Conservation (phyloP, 176 grass and related monocot species). For the Cenchrus purpureus region DNA sequence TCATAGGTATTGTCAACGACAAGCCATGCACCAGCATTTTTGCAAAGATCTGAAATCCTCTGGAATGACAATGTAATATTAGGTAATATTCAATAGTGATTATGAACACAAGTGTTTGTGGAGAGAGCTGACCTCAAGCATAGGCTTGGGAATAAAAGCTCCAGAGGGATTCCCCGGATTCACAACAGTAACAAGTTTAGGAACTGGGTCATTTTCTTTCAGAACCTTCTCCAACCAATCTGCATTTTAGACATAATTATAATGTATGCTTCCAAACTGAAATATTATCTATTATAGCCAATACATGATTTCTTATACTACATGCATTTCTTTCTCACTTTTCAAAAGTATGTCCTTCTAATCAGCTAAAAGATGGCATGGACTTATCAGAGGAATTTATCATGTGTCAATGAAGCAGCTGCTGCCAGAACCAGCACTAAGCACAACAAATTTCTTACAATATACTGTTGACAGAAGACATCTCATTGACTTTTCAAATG, state of each 20-base stretch:
- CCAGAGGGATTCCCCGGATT: constrained; percentile 97
- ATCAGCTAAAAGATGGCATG: background rate
- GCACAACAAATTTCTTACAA: constrained; percentile 14
- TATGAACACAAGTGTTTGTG: background rate
- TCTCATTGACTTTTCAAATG: background rate
- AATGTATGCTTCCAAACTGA: constrained; percentile 26
- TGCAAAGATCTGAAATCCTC: constrained; percentile 91
- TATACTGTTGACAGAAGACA: constrained; percentile 12
- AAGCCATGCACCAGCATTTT: constrained; percentile 83
- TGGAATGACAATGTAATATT: constrained; percentile 59
- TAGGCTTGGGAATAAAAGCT: constrained; percentile 69
- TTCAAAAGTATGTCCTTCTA: background rate
- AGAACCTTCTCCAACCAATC: constrained; percentile 85
- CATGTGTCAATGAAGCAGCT: constrained; percentile 10
- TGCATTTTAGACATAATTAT: constrained; percentile 51
- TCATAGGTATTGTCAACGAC: constrained; percentile 98
- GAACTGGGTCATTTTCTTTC: constrained; percentile 55
- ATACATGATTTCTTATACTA: constrained; percentile 28
- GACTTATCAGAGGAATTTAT: constrained; percentile 14
- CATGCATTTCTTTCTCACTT: background rate
- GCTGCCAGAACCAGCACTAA: background rate
- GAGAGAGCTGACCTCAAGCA: constrained; percentile 63
- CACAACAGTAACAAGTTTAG: constrained; percentile 98
- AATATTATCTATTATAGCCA: background rate
- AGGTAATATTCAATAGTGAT: constrained; percentile 32